Evolutionary conservation across 139 green algal genomes (phyloP), one percentile per base, ranked within the genome.

Genomic region (Penium margaritaceum): DNA sequence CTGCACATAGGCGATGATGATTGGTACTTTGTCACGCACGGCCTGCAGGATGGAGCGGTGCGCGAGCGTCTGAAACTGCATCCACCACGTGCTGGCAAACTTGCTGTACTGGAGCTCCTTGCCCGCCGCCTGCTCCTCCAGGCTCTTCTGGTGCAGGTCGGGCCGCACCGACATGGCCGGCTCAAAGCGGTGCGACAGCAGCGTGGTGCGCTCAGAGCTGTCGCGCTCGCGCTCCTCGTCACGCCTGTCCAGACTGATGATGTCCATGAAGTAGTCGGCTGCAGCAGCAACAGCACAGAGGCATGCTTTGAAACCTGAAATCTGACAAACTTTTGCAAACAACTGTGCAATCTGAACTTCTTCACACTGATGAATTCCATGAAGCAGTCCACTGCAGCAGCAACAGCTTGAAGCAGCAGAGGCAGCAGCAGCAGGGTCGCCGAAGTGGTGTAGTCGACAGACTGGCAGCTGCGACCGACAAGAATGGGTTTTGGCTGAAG

Each of bases 181-280:
- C 68, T 33, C 38, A 27, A 32, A 72, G 36, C 1, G 2, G 68
- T 77, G 9, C 0, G 61, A 14, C 14, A 77, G 62, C 64, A 24
- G 0, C 43, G 38, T 0, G 33, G 77, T 37, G 60, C 71, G 71
- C 3, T 21, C 63, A 0, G 0, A 15, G 64, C 12, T 37, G 21
- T 65, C 33, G 1, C 0, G 21, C 5, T 78, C 71, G 27, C 41
- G 0, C 51, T 84, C 35, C 7, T 32, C 7, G 35, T 77, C 47
- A 5, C 74, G 74, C 7, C 6, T 21, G 74, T 80, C 74, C 9
- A 75, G 0, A 4, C 74, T 84, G 32, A 80, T 81, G 5, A 84
- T 35, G 35, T 83, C 76, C 61, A 84, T 53, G 57, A 84, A 83
- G 4, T 58, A 83, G 21, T 83, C 76, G 17, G 51, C 51, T 21